phyloP scores from a whole-genome alignment of 768 basidiomycete genomes.

The Phanerochaete carnosa region DNA sequence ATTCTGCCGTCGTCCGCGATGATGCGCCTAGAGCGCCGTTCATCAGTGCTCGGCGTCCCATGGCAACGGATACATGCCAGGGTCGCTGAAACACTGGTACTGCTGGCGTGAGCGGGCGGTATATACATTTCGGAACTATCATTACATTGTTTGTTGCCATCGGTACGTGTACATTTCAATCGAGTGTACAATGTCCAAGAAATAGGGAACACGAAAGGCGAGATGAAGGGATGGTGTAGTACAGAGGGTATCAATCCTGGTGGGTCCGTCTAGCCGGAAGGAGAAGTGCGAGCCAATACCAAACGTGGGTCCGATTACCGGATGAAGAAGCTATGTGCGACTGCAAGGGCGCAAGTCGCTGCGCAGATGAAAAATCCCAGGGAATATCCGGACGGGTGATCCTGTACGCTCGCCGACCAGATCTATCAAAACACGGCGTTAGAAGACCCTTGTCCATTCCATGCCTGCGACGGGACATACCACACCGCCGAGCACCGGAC shows the following conservation, averaged over 20 bases:
- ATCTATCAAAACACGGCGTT: constrained; percentile 39
- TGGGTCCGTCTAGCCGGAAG: not conserved
- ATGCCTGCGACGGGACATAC: constrained; percentile 39
- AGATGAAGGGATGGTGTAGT: not conserved
- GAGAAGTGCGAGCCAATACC: not conserved
- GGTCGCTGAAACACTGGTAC: not conserved
- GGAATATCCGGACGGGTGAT: constrained; percentile 68
- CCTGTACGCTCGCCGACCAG: constrained; percentile 70
- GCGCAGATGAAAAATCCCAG: constrained; percentile 72
- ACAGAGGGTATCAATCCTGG: not conserved
- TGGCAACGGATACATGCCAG: not conserved
- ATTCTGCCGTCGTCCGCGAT: not conserved
- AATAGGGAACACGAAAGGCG: not conserved
- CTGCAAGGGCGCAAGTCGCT: constrained; percentile 54
- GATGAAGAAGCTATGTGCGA: constrained; percentile 74
- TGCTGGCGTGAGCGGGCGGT: not conserved
- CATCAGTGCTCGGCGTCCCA: not conserved
- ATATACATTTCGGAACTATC: not conserved
- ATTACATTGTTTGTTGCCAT: not conserved
- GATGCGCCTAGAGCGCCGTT: not conserved
- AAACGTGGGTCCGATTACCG: constrained; percentile 34
- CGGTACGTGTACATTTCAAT: not conserved
- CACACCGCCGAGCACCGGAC: constrained; percentile 81
- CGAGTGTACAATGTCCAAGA: not conserved
- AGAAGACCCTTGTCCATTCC: not conserved